These are phyloP conservation scores for Rhizopus delemar DNA, from an alignment of 371 early-diverging fungal species.

Conservation along the genomic window DNA sequence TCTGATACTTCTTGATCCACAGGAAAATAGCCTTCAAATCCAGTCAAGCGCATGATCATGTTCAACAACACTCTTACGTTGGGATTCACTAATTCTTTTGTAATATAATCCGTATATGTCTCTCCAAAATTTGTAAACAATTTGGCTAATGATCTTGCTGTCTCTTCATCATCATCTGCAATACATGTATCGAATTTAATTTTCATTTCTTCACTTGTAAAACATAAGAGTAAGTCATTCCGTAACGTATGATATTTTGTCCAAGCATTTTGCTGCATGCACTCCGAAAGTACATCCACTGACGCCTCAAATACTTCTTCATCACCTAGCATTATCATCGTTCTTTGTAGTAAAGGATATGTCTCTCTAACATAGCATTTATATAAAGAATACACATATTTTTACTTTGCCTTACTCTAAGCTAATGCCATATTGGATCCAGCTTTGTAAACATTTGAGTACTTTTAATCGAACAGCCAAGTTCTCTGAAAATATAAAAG, in stretches of 20 bases:
- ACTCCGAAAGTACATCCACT: conserved; percentile 56
- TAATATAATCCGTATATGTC: conserved; percentile 64
- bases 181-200: conserved; percentile 48
- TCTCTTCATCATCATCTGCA: conserved; percentile 59
- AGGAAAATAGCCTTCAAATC: conserved; percentile 71
- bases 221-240: conserved; percentile 55
- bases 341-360: conserved; percentile 47
- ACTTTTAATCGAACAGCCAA: conserved; percentile 45
- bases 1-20: conserved; percentile 74
- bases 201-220: conserved; percentile 56
- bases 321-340: conserved; percentile 42
- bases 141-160: conserved; percentile 56
- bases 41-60: conserved; percentile 70
- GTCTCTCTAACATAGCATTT: conserved; percentile 26
- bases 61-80: conserved; percentile 54
- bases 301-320: conserved; percentile 52
- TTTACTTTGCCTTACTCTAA: conserved; percentile 43
- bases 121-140: conserved; percentile 72
- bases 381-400: neutral
- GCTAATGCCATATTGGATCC: conserved; percentile 65
- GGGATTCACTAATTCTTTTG: conserved; percentile 45
- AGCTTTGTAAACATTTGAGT: conserved; percentile 58
- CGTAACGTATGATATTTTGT: conserved; percentile 45
- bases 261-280: conserved; percentile 50
- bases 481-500: conserved; percentile 12